Evolutionary conservation across 345 rosid species (phyloP).

Genomic region (Jatropha curcas): DNA sequence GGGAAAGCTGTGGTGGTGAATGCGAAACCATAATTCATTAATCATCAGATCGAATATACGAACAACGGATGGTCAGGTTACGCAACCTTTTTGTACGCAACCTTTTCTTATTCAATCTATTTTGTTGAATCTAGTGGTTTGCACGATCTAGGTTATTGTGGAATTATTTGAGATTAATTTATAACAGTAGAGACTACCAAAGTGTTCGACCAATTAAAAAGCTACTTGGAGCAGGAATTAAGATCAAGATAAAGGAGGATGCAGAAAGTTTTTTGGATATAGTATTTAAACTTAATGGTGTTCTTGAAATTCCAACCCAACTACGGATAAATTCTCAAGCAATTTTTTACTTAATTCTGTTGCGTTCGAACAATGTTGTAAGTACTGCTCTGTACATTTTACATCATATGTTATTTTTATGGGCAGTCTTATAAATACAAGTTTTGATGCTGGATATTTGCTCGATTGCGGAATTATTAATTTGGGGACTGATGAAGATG

Average conservation of each 20-base stretch:
- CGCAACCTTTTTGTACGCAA: too few relatives aligned
- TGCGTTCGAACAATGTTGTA: constrained; percentile 27
- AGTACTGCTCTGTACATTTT: constrained; percentile 2
- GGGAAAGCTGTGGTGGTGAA: too few relatives aligned
- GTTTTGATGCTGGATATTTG: constrained; percentile 10
- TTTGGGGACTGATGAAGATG: constrained; percentile 22
- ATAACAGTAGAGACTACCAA: too few relatives aligned
- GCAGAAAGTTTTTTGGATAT: constrained; percentile 13
- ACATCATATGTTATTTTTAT: constrained; percentile 16
- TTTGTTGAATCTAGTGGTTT: too few relatives aligned
- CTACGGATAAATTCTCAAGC: constrained; percentile 1
- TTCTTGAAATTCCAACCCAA: constrained; percentile 13
- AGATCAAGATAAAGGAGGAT: background rate
- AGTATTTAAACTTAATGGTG: background rate
- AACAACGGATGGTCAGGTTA: too few relatives aligned
- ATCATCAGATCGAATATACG: too few relatives aligned
- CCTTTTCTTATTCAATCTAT: too few relatives aligned
- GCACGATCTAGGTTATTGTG: too few relatives aligned
- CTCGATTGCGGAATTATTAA: constrained; percentile 11
- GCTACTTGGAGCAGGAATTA: constrained; percentile 14
- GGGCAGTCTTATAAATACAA: constrained; percentile 3
- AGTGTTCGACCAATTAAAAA: constrained; percentile 13
- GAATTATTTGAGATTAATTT: too few relatives aligned
- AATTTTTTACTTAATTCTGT: constrained; percentile 23
- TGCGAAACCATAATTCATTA: too few relatives aligned